Evolutionary conservation across 768 basidiomycete genomes (phyloP).

Genomic region (Strobilomyces dryophilus): DNA sequence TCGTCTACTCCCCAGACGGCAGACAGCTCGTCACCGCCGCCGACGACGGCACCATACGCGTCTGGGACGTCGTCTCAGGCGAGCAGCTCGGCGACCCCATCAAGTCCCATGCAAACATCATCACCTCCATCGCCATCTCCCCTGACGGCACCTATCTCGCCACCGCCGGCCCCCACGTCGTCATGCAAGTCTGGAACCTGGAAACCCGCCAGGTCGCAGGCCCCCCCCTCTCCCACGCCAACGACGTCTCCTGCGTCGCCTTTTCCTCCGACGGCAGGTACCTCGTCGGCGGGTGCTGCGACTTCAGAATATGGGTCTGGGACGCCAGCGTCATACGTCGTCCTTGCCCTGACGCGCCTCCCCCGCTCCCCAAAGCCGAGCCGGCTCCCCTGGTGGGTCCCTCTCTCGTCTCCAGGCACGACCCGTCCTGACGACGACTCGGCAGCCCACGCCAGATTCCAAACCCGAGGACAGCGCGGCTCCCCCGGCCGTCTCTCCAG

Average conservation of each 20-base stretch:
- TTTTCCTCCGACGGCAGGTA: slow-evolving; percentile 29
- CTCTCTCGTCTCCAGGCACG: not conserved
- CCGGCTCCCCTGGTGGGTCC: slow-evolving; percentile 12
- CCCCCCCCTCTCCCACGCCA: slow-evolving; percentile 23
- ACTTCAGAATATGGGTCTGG: slow-evolving; percentile 29
- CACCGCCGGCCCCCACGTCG: slow-evolving; percentile 28
- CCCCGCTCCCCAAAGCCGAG: slow-evolving; percentile 7
- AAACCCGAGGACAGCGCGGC: slow-evolving; percentile 1
- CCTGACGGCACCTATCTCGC: slow-evolving; percentile 29
- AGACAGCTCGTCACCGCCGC: slow-evolving; percentile 25
- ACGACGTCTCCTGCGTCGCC: slow-evolving; percentile 31
- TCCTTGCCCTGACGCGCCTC: slow-evolving; percentile 10
- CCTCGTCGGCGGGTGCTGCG: slow-evolving; percentile 26
- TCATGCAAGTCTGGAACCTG: slow-evolving; percentile 31
- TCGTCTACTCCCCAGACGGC: slow-evolving; percentile 30
- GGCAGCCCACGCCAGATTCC: slow-evolving; percentile 6
- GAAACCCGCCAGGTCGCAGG: slow-evolving; percentile 17
- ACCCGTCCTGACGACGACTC: slow-evolving; percentile 7
- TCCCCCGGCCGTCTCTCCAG: slow-evolving; percentile 8
- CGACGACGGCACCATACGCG: slow-evolving; percentile 29
- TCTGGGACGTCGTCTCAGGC: slow-evolving; percentile 28
- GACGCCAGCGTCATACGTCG: slow-evolving; percentile 20
- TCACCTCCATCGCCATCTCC: slow-evolving; percentile 31
- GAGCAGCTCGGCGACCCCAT: slow-evolving; percentile 30
- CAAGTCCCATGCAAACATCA: slow-evolving; percentile 24